Base-by-base conservation (phyloP, 108 stramenopile genomes). In the Cyclotella sp. region DNA sequence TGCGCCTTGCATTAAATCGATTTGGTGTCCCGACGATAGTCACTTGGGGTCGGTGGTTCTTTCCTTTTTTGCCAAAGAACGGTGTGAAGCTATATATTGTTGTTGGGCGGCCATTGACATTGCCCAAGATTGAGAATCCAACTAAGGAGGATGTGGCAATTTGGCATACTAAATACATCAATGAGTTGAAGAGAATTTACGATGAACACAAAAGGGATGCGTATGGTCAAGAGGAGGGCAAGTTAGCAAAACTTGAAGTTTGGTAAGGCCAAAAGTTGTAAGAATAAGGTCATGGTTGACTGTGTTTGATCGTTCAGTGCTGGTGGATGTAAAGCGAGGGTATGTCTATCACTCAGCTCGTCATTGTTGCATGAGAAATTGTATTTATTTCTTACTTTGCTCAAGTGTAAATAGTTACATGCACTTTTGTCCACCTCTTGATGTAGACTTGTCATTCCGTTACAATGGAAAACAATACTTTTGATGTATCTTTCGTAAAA, bases 111-210 rank as follows among this genome's bases (percentile, higher is more conserved):
- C 85, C 90, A 26, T 26, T 93, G 14, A 65, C 73, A 39, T 34
- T 93, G 59, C 92, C 90, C 16, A 86, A 78, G 45, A 85, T 89
- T 47, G 75, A 82, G 11, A 60, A 87, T 45, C 92, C 92, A 2
- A 74, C 84, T 18, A 65, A 63, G 21, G 86, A 87, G 45, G 87
- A 93, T 18, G 86, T 93, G 13, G 54, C 24, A 12, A 19, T 46
- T 21, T 93, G 85, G 84, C 92, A 93, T 63, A 66, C 65, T 3
- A 80, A 73, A 41, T 93, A 93, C 69, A 78, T 93, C 24, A 49
- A 62, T 27, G 82, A 81, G 13, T 70, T 93, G 62, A 76, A 52
- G 58, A 61, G 74, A 49, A 67, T 90, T 22, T 93, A 79, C 62
- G 87, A 88, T 18, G 75, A 80, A n/a, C 77, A 90, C 81, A 90